These are phyloP conservation scores for Rhododendron williamsianum DNA, from an alignment of 148 eudicot species.

Conservation along the genomic window DNA sequence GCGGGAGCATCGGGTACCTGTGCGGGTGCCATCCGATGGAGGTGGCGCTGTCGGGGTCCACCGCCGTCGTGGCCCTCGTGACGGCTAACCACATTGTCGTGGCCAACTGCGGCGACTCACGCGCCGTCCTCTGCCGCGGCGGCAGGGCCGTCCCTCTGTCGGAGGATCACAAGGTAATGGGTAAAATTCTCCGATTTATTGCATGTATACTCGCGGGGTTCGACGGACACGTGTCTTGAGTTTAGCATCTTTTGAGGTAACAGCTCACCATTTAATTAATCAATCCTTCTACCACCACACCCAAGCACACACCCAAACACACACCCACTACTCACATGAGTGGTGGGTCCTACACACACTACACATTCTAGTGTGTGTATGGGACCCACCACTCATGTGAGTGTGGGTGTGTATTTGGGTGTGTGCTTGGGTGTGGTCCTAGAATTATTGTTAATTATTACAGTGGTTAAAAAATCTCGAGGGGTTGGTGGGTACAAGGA, in stretches of 20 bases:
- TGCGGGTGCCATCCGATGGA: constrained; percentile 22
- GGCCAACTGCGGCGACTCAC: constrained; percentile 53
- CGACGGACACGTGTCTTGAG: neutral
- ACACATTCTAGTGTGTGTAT: too few relatives aligned
- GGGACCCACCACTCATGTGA: too few relatives aligned
- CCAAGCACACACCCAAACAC: too few relatives aligned
- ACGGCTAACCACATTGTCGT: constrained; percentile 29
- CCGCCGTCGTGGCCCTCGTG: constrained; percentile 40
- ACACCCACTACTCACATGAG: too few relatives aligned
- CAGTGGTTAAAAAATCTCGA: too few relatives aligned
- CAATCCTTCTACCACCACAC: too few relatives aligned
- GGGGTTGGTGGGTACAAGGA: neutral
- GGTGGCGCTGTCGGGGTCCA: constrained; percentile 22
- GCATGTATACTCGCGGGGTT: neutral
- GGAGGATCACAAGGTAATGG: constrained; percentile 42
- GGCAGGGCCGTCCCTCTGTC: constrained; percentile 31
- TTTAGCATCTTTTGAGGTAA: neutral
- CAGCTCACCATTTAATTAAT: neutral
- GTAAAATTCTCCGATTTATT: neutral
- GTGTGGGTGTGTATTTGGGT: too few relatives aligned
- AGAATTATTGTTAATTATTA: too few relatives aligned
- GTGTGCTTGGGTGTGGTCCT: too few relatives aligned
- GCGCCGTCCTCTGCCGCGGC: constrained; percentile 42
- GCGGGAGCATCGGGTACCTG: constrained; percentile 14
- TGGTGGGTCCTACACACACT: too few relatives aligned